These are phyloP conservation scores for Linnemannia exigua DNA, from an alignment of 192 early-diverging fungal genomes.

Conservation along the genomic window DNA sequence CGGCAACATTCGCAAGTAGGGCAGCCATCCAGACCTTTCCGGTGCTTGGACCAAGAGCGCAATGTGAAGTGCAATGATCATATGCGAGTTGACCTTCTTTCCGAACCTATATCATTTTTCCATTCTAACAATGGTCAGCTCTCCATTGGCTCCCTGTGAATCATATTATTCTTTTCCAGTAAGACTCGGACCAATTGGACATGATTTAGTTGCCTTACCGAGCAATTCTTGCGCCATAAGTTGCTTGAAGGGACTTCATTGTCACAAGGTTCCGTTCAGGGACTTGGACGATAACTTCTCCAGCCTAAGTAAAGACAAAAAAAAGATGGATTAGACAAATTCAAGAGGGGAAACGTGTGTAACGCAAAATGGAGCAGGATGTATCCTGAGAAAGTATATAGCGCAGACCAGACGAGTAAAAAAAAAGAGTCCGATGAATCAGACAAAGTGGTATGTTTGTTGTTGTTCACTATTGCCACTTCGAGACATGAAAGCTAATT, in stretches of 20 bases:
- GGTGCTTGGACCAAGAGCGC: constrained; percentile 53
- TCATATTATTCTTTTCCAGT: neutral
- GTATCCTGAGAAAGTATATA: constrained; percentile 9
- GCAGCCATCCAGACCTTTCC: constrained; percentile 58
- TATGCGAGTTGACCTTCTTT: constrained; percentile 61
- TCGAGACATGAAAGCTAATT: neutral
- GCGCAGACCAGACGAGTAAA: neutral
- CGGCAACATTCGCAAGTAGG: constrained; percentile 64
- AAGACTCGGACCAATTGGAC: neutral
- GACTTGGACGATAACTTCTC: constrained; percentile 67
- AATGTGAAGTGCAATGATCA: constrained; percentile 64
- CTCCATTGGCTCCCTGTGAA: neutral
- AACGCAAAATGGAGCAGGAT: neutral
- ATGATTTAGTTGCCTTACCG: constrained; percentile 9
- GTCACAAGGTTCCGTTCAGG: constrained; percentile 66
- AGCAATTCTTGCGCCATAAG: constrained; percentile 57
- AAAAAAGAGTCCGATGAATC: neutral
- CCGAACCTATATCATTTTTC: constrained; percentile 17
- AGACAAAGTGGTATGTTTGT: neutral
- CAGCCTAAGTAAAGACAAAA: constrained; percentile 51
- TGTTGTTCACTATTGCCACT: neutral
- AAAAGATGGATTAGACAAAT: neutral
- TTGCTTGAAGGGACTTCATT: constrained; percentile 41
- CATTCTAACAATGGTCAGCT: neutral
- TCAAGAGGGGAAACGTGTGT: neutral